phyloP scores from a whole-genome alignment of 2,329 filamentous ascomycete species.

The Ceratocystis variospora region DNA sequence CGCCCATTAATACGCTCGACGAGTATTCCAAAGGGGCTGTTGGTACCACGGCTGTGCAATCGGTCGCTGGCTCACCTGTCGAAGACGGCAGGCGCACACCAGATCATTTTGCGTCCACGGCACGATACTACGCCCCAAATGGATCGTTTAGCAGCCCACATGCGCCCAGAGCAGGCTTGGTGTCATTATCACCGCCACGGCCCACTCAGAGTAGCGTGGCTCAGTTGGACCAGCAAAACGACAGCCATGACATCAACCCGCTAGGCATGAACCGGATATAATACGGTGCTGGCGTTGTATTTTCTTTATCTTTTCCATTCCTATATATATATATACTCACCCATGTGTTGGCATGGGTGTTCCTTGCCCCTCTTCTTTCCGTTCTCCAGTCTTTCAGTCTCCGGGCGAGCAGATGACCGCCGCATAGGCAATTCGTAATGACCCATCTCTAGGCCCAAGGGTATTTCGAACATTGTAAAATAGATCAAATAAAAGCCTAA shows the following conservation, averaged over 20 bases:
- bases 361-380: too few relatives aligned
- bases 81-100: constrained; percentile 34
- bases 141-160: constrained; percentile 44
- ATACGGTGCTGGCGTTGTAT: background rate
- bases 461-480: too few relatives aligned
- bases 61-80: background rate
- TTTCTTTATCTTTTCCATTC: background rate
- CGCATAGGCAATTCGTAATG: too few relatives aligned
- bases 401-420: too few relatives aligned
- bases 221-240: constrained; percentile 18
- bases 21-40: background rate
- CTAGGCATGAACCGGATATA: constrained; percentile 41
- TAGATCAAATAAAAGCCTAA: too few relatives aligned
- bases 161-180: constrained; percentile 28
- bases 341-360: too few relatives aligned
- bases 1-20: constrained; percentile 17
- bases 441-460: too few relatives aligned
- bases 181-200: constrained; percentile 5
- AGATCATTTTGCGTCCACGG: constrained; percentile 43
- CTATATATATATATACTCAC: too few relatives aligned
- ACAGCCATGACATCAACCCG: constrained; percentile 35
- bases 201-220: constrained; percentile 20
- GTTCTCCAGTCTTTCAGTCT: too few relatives aligned
- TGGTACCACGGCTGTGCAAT: background rate
- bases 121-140: constrained; percentile 40